Base-by-base conservation (phyloP, 345 rosid species). In the Salix dunnii region DNA sequence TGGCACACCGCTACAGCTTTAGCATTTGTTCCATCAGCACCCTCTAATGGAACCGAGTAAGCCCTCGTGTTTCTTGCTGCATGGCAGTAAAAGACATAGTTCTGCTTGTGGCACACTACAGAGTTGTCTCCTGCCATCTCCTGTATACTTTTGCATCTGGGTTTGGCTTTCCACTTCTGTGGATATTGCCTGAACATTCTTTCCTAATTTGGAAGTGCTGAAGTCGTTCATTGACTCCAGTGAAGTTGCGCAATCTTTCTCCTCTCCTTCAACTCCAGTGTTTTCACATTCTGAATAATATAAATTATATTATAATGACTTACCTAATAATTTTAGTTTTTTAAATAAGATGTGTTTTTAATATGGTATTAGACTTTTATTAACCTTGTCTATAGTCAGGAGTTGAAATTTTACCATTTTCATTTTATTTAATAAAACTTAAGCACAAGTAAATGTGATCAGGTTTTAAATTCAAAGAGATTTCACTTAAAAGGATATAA, bases 1-100 rank as follows among this genome's bases (percentile, higher is more conserved):
- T 95, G 98, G 86, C 99, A 93, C 42, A 90, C 88, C 18, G 94
- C 94, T 18, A 86, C 90, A 12, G 94, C 99, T 73, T 89, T 85
- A 61, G 76, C 91, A 31, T 88, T 76, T 61, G 89, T 62, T 51
- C 94, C 97, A 10, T 93, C 90, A 33, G 77, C 87, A 71, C 91
- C 96, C 79, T 77, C 84, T 74, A 93, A 76, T 0, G 92, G 87
- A 83, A 90, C 91, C 69, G 61, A 62, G 84, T 87, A 91, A 42
- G 85, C 86, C 76, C 79, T 86, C 1, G 96, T 84, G 85, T 76
- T 81, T 74, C 73, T 70, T 1, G 92, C 85, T 74, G 91, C 80
- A 82, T 91, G 98, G 82, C 99, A 93, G 80, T 86, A 91, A 85
- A 93, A 91, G 38, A 93, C 79, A 66, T 87, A 95, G 72, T 90